A percentile compares a stretch with the other conserved stretches of the same genome.
phyloP scores from a whole-genome alignment of 2,329 filamentous ascomycete species.

The Neopestalotiopsis rosae region DNA sequence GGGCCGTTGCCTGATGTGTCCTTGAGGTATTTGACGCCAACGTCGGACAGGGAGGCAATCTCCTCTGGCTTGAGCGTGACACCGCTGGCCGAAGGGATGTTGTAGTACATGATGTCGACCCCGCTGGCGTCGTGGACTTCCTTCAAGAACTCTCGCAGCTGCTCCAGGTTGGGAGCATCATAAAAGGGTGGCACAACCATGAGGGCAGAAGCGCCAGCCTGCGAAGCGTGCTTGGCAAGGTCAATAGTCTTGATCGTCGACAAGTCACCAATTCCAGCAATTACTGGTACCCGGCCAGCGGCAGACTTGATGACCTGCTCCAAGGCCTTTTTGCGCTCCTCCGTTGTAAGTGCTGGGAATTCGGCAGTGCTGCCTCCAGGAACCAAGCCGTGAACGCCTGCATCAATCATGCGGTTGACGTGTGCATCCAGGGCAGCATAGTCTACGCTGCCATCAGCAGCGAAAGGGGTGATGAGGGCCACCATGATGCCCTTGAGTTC shows the following conservation, averaged over 20 bases:
- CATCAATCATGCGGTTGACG: constrained; percentile 49
- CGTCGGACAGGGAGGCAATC: constrained; percentile 47
- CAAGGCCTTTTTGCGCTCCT: constrained; percentile 51
- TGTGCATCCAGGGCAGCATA: constrained; percentile 44
- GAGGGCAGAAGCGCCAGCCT: constrained; percentile 45
- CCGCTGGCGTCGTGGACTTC: constrained; percentile 46
- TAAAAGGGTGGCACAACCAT: constrained; percentile 59
- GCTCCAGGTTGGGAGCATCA: constrained; percentile 45
- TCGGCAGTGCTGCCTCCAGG: constrained; percentile 57
- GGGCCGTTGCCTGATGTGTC: constrained; percentile 58
- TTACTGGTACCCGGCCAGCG: constrained; percentile 45
- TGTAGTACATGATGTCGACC: constrained; percentile 55
- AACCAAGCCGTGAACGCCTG: constrained; percentile 54
- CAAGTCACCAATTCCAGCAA: constrained; percentile 50
- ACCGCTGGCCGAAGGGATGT: constrained; percentile 54
- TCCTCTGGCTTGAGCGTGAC: constrained; percentile 46
- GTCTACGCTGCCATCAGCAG: constrained; percentile 47
- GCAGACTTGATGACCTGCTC: constrained; percentile 43
- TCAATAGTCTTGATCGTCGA: constrained; percentile 46
- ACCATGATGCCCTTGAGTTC: constrained; percentile 50
- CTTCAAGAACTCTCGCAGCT: constrained; percentile 44
- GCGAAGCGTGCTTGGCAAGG: constrained; percentile 43
- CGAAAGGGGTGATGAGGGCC: constrained; percentile 54
- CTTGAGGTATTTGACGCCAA: constrained; percentile 56
- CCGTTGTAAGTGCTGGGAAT: constrained; percentile 48